Evolutionary conservation across 768 basidiomycete species (phyloP), one percentile per base, ranked within the genome.

Genomic region (Rubroboletus satanas): DNA sequence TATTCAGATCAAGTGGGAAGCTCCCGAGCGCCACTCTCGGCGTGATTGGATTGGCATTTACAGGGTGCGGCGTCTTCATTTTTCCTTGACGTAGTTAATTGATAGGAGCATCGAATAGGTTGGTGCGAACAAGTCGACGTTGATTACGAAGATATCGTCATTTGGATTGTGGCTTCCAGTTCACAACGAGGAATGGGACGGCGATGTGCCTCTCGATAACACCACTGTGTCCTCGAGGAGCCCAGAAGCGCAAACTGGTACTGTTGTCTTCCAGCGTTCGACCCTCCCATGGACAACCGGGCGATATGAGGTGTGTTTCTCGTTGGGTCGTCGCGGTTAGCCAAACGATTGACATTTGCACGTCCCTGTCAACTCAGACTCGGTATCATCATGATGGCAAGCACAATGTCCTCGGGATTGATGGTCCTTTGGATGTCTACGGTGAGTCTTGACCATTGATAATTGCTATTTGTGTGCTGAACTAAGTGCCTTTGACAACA

Each of bases 11-110:
- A 80, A 81, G 45, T 98, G 95, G 95, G 83, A 84, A 60, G 95
- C 91, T 1, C 95, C 96, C 1, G 72, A 76, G 35, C 80, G 83
- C 51, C 96, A 98, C 66, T 95, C 94, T 12, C 80, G 90, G 12
- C 84, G 85, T 62, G 97, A 99, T 69, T 98, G 97, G 97, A 89
- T 99, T 64, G 97, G 95, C 14, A 82, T 98, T 26, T 93, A 93
- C 67, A 79, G 87, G 67, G 90, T 90, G 62, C 38, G 61, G 14
- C 76, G 45, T 47, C 45, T 2, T 39, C 37, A 7, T 52, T 35
- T 28, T 48, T 28, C 21, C 18, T 44, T 37, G 18, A 23, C 28
- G 18, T 18, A 12, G 7, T 35, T 28, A 37, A 57, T 31, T 52
- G 36, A 62, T 42, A 29, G 29, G 46, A 12, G 32, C n/a, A 32